Conservation (phyloP, 805 yeast genomes). For the Yamadazyma takamatsuzukensis region DNA sequence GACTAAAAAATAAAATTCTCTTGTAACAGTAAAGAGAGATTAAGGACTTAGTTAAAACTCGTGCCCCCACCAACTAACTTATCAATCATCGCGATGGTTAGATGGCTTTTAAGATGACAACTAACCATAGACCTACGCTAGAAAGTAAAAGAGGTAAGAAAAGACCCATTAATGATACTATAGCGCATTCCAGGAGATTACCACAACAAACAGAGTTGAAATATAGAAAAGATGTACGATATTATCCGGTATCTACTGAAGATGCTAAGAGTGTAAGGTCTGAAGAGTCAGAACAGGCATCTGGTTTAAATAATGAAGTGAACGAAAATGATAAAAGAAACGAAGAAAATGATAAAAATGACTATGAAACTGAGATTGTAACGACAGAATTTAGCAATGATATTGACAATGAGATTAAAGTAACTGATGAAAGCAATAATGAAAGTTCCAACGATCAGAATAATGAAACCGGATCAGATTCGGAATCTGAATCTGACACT, state of each 20-base stretch:
- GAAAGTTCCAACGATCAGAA: conserved; percentile 1
- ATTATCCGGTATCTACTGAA: conserved; percentile 10
- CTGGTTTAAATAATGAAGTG: background rate
- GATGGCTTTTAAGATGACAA: conserved; percentile 37
- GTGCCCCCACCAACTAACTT: too few relatives aligned
- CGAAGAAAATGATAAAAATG: conserved; percentile 6
- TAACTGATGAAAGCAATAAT: background rate
- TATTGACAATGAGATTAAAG: conserved; percentile 5
- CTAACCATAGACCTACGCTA: conserved; percentile 41
- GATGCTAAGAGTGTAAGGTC: conserved; percentile 23
- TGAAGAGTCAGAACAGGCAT: conserved; percentile 8
- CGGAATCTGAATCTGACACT: conserved; percentile 15
- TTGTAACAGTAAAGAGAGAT: too few relatives aligned
- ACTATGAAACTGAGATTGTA: background rate
- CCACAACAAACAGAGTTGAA: conserved; percentile 32
- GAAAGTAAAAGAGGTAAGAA: conserved; percentile 38
- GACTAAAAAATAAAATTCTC: too few relatives aligned
- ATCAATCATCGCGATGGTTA: too few relatives aligned
- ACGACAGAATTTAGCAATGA: conserved; percentile 3
- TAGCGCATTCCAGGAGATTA: conserved; percentile 31
- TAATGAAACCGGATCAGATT: conserved; percentile 7
- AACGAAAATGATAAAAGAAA: conserved; percentile 4
- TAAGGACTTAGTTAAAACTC: too few relatives aligned
- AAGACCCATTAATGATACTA: conserved; percentile 26
- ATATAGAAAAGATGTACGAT: conserved; percentile 23